A percentile compares a stretch with the other conserved stretches of the same genome.
phyloP scores from a whole-genome alignment of 2,329 filamentous ascomycete species.

The Cladosporium halotolerans region DNA sequence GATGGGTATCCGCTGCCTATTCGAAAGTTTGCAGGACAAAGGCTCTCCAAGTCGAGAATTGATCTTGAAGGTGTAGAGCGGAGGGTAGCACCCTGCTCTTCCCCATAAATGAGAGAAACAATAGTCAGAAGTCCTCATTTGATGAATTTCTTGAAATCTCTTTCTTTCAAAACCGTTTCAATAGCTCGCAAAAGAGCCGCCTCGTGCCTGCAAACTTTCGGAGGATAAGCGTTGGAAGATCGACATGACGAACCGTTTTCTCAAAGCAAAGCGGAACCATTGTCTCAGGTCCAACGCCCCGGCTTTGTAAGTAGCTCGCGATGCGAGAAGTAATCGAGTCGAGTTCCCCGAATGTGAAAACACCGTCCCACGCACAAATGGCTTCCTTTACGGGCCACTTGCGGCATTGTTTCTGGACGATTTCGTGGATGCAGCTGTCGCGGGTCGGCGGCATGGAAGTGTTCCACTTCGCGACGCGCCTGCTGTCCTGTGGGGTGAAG shows the following conservation, averaged over 20 bases:
- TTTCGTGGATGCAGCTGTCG: background rate
- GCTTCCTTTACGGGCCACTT: constrained; percentile 12
- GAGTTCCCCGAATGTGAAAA: constrained; percentile 10
- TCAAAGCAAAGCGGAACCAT: constrained; percentile 11
- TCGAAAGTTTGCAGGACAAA: no score
- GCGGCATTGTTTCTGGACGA: background rate
- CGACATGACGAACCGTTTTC: constrained; percentile 1
- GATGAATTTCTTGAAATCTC: no score
- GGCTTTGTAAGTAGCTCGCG: constrained; percentile 8
- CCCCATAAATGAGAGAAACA: no score
- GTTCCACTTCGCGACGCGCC: constrained; percentile 8
- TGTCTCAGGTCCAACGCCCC: constrained; percentile 9
- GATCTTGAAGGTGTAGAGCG: no score
- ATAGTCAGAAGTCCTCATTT: no score
- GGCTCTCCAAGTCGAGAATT: no score
- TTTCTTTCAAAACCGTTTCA: no score
- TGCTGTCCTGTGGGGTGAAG: constrained; percentile 10
- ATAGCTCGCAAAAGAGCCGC: no score
- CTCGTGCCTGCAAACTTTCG: no score
- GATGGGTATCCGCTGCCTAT: background rate
- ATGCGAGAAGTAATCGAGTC: constrained; percentile 3
- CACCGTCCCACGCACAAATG: constrained; percentile 13
- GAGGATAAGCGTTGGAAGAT: background rate
- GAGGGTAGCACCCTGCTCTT: no score
- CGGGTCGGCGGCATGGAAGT: constrained; percentile 6